Evolutionary conservation across 163 green algal genomes (phyloP), one percentile per base, ranked within the genome.

Genomic region (Smithsoniella earleae): DNA sequence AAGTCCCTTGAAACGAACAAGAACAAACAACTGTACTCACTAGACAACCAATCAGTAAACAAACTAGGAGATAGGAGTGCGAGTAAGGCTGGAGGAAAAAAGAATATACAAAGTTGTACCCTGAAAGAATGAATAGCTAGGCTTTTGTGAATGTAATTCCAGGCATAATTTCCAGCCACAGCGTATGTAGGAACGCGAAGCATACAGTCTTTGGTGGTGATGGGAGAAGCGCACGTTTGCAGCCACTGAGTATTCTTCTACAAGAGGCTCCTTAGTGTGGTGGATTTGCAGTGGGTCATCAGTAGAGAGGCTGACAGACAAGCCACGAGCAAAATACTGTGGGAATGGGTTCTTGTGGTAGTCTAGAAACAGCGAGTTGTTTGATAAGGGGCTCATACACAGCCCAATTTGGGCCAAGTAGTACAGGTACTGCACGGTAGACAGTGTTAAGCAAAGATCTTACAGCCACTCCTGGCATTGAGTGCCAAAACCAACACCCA

Each of bases 281-380:
- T 99, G 95, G 78, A 99, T 99, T 82, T 95, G 83, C 40, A 85
- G 69, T 2, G 74, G 77, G 66, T 80, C 77, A 62, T 81, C 75
- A 18, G 75, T 79, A 36, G 73, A 77, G 22, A 88, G 80, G 3
- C 58, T 80, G 10, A 95, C 87, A 31, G 81, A 87, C 18, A 96
- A 79, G 10, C 95, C 95, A 27, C 95, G 87, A 8, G 93, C 90
- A 77, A 99, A 98, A 79, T 98, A 98, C 33, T 85, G 79, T 25
- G 95, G 95, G 81, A 99, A 96, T 13, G 95, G 95, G 85, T 99
- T 99, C 74, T 85, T 86, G 86, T 98, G 93, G 86, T 99, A 99
- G 85, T 99, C 95, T 64, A 98, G 84, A 84, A 99, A 99, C 22
- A 99, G 86, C 31, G 82, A 93, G 88, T 99, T 99, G 88, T 99